Evolutionary conservation across 1,284 basidiomycete genomes (phyloP).

Genomic region (Waitea zeae): DNA sequence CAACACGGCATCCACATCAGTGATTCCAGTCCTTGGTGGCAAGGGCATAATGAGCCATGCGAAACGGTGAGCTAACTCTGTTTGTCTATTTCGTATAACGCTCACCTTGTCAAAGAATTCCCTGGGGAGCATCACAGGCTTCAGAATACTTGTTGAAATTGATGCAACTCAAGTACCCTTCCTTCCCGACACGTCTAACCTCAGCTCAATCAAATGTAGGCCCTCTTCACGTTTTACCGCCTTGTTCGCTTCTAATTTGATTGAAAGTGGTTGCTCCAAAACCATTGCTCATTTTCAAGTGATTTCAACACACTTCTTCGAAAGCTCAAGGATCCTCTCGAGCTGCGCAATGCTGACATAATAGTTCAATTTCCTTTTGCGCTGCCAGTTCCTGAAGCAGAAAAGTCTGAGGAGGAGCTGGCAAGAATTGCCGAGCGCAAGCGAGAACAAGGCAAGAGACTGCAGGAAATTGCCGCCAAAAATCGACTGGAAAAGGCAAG

Average conservation of each 20-base stretch:
- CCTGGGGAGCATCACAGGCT: constrained; percentile 85
- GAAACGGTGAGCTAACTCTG: constrained; percentile 42
- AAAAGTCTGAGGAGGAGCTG: constrained; percentile 85
- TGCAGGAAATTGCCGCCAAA: constrained; percentile 89
- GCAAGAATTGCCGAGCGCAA: constrained; percentile 61
- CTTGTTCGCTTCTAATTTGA: background rate
- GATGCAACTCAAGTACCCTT: constrained; percentile 91
- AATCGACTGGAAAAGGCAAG: constrained; percentile 74
- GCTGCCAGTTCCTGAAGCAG: constrained; percentile 44
- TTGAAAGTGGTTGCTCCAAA: constrained; percentile 74
- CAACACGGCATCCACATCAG: constrained; percentile 72
- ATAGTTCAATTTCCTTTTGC: constrained; percentile 79
- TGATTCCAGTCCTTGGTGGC: constrained; percentile 74
- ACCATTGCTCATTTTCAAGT: constrained; percentile 71
- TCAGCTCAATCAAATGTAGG: constrained; percentile 35
- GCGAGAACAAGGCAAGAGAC: constrained; percentile 70
- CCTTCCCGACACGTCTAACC: constrained; percentile 54
- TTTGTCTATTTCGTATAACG: background rate
- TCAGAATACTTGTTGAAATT: constrained; percentile 86
- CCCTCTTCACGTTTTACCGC: constrained; percentile 2
- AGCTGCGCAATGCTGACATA: constrained; percentile 41
- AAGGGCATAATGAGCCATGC: constrained; percentile 68
- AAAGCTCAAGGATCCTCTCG: constrained; percentile 41
- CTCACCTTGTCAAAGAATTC: constrained; percentile 38
- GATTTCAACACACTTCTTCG: constrained; percentile 65